Base-by-base conservation (phyloP, 257 asterid genomes). In the Solanum paucissectum region DNA sequence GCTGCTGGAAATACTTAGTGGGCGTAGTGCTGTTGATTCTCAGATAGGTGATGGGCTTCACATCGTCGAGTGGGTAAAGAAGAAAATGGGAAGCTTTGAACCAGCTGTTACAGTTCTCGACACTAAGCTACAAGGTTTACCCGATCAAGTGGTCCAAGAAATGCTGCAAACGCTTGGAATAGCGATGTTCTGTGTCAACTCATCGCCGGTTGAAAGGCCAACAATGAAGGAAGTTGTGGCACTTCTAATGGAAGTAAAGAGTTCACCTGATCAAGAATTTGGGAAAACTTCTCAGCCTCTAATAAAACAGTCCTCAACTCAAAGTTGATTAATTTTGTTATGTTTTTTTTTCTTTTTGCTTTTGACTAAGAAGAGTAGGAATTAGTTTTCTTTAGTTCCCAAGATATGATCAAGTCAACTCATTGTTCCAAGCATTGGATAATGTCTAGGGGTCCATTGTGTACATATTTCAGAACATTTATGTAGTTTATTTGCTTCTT, bases 151-250 rank as follows among this genome's bases (percentile, higher is more conserved):
- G 94, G 98, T 95, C 93, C 99, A 96, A 88, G 99, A 96, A 92
- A 95, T 96, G 98, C 98, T 96, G 38, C 99, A 96, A 86, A 94
- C 99, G 16, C 96, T 96, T 5, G 99, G 99, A 52, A 95, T 96
- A 18, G 99, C 99, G 0, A 95, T 96, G 98, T 96, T 96, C 88
- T 96, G 99, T 36, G 98, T 95, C 87, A 96, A 96, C 76, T 88
- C 97, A 33, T 93, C 98, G 12, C 99, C 99, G 1, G 87, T 92
- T 1, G 98, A 96, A 82, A 89, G 99, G 90, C 99, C 99, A 27
- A 93, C 99, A 1, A 96, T 96, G 99, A 95, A 95, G 92, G 98
- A 96, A 90, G 99, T 95, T 49, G 98, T 96, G 88, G 98, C 99
- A 13, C 98, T 96, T 87, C 88, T 96, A 12, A 94, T 93, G 98